phyloP scores from a whole-genome alignment of 495 filamentous ascomycete species.

The Talaromyces stipitatus region DNA sequence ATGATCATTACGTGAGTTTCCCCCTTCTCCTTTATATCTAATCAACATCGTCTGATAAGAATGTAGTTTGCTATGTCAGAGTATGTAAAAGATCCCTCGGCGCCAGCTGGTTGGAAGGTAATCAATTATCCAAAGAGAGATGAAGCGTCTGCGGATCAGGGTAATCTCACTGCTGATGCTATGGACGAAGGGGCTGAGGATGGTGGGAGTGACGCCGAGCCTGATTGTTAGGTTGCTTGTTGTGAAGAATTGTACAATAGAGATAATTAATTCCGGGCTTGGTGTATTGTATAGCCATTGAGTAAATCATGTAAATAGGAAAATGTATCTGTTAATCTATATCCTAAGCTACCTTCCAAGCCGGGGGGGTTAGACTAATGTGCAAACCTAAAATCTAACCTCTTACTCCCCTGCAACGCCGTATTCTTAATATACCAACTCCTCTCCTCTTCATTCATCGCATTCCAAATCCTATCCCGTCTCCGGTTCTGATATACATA shows the following conservation, averaged over 20 bases:
- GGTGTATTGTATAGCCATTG: not conserved
- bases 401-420: constrained; percentile 25
- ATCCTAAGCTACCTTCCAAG: not conserved
- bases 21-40: not conserved
- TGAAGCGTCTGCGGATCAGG: constrained; percentile 27
- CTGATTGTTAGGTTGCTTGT: not conserved
- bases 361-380: constrained; percentile 5
- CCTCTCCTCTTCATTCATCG: constrained; percentile 20
- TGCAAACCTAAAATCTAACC: constrained; percentile 33
- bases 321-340: not conserved
- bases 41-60: not conserved
- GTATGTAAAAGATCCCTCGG: constrained; percentile 63
- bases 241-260: not conserved
- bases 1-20: constrained; percentile 77
- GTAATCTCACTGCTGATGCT: constrained; percentile 38
- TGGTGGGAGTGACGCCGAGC: constrained; percentile 23
- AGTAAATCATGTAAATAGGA: not conserved
- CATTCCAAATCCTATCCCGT: constrained; percentile 24
- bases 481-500: constrained; percentile 26
- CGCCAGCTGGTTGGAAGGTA: constrained; percentile 60
- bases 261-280: not conserved
- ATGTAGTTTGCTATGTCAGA: constrained; percentile 77
- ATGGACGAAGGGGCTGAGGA: constrained; percentile 33
- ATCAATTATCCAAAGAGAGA: constrained; percentile 58
- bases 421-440: constrained; percentile 20